Percentiles rank a stretch among this genome's conserved stretches.
Conservation (phyloP, 2,329 filamentous ascomycete species). For the Sarocladium kiliense region DNA sequence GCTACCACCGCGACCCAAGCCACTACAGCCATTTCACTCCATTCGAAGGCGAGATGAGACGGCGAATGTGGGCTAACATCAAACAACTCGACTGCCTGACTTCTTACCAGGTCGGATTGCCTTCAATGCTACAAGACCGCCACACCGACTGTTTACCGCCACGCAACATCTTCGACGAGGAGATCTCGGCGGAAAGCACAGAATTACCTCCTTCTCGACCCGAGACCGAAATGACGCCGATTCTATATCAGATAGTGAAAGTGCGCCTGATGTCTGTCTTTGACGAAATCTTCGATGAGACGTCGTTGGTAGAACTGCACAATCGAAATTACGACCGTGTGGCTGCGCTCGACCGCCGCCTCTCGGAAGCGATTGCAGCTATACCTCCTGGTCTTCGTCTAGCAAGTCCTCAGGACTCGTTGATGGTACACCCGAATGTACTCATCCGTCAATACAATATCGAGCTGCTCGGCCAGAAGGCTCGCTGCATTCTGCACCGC, state of each 20-base stretch:
- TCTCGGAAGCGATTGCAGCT: slow-evolving; percentile 21
- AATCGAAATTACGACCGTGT: slow-evolving; percentile 23
- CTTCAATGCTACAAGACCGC: slow-evolving; percentile 31
- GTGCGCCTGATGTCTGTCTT: slow-evolving; percentile 18
- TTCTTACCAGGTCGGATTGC: slow-evolving; percentile 38
- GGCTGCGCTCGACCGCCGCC: slow-evolving; percentile 26
- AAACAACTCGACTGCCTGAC: slow-evolving; percentile 35
- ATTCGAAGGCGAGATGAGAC: slow-evolving; percentile 40
- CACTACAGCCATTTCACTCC: slow-evolving; percentile 34
- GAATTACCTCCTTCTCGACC: slow-evolving; percentile 32
- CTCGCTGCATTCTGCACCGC: slow-evolving; percentile 25
- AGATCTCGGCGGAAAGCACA: slow-evolving; percentile 30
- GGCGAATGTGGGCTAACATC: slow-evolving; percentile 36
- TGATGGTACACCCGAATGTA: slow-evolving; percentile 28
- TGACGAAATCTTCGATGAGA: slow-evolving; percentile 16
- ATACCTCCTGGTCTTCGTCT: slow-evolving; percentile 20
- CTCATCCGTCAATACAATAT: slow-evolving; percentile 22
- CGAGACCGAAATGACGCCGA: slow-evolving; percentile 32
- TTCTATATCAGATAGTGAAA: slow-evolving; percentile 28
- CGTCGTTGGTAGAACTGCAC: neutral
- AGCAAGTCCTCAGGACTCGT: slow-evolving; percentile 10
- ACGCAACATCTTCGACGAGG: slow-evolving; percentile 36
- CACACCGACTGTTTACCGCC: slow-evolving; percentile 36
- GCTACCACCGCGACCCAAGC: slow-evolving; percentile 35
- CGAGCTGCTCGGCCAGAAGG: slow-evolving; percentile 21